Evolutionary conservation across 1,284 basidiomycete species (phyloP).

Genomic region (Rhodotorula sp.): DNA sequence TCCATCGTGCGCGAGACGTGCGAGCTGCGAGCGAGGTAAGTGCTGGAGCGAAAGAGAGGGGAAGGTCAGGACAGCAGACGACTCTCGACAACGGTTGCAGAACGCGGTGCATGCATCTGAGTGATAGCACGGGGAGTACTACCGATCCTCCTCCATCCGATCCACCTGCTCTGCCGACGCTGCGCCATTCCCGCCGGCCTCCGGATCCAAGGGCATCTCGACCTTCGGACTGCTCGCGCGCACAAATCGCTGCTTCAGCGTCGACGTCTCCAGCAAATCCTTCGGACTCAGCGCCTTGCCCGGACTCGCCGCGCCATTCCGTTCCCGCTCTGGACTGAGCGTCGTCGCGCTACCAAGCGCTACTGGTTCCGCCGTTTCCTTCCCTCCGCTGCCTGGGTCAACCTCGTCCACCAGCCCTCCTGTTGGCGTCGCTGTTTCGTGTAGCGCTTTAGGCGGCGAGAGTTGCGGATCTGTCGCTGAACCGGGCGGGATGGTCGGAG

Average conservation of each 20-base stretch:
- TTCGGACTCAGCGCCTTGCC: neutral
- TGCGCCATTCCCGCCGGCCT: neutral
- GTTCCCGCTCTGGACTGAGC: neutral
- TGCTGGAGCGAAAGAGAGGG: neutral
- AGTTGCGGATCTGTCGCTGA: neutral
- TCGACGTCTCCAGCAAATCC: constrained; percentile 1
- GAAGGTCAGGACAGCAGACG: too few relatives aligned
- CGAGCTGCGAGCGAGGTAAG: neutral
- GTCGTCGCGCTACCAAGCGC: constrained; percentile 22
- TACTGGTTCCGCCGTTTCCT: constrained; percentile 29
- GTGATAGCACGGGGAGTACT: too few relatives aligned
- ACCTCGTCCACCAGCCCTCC: constrained; percentile 41
- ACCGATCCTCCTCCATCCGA: neutral
- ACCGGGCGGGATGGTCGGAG: neutral
- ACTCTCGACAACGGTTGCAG: too few relatives aligned
- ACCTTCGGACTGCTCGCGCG: constrained; percentile 35
- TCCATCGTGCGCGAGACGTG: neutral
- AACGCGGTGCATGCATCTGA: too few relatives aligned
- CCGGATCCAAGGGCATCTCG: constrained; percentile 9
- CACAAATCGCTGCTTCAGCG: constrained; percentile 32
- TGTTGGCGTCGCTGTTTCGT: constrained; percentile 29
- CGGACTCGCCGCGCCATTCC: neutral
- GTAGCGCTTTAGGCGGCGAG: neutral
- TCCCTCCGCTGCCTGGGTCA: constrained; percentile 31
- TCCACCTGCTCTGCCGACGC: neutral